Percentiles rank a stretch among this genome's conserved stretches.
Conservation (phyloP, 2,329 filamentous ascomycete species). For the Penicillium sp. region DNA sequence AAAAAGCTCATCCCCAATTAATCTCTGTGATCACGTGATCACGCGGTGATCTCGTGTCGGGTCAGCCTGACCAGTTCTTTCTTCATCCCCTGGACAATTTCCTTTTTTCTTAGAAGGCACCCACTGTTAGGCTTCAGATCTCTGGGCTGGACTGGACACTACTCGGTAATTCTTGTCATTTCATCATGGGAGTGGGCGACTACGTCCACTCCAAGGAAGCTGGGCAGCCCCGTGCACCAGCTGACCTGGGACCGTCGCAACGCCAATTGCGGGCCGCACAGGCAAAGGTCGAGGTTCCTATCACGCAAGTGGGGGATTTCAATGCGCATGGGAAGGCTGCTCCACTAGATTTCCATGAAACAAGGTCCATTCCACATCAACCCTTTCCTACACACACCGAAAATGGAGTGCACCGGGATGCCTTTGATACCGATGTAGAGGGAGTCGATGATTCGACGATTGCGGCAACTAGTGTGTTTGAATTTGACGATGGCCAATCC, state of each 20-base stretch:
- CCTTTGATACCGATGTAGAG: slow-evolving; percentile 47
- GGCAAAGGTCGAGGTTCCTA: slow-evolving; percentile 36
- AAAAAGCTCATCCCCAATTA: not conserved
- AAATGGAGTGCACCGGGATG: slow-evolving; percentile 28
- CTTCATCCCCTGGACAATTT: not conserved
- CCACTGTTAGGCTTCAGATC: not conserved
- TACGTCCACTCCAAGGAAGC: slow-evolving; percentile 42
- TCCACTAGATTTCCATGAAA: slow-evolving; percentile 17
- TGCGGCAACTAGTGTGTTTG: slow-evolving; percentile 40
- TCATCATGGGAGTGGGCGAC: slow-evolving; percentile 43
- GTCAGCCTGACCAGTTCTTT: slow-evolving; percentile 3
- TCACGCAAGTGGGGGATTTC: slow-evolving; percentile 25
- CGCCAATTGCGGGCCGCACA: slow-evolving; percentile 37
- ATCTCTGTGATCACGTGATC: slow-evolving; percentile 26
- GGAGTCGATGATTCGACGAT: slow-evolving; percentile 46
- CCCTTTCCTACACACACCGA: slow-evolving; percentile 10
- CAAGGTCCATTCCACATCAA: slow-evolving; percentile 17
- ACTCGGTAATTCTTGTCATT: not conserved
- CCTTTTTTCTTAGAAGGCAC: not conserved
- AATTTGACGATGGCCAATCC: slow-evolving; percentile 31
- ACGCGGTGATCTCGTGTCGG: slow-evolving; percentile 30
- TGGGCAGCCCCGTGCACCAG: slow-evolving; percentile 28
- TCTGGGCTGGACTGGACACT: not conserved
- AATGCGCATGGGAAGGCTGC: slow-evolving; percentile 15
- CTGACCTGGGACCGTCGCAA: slow-evolving; percentile 24